Conservation (phyloP, 192 early-diverging fungal genomes). For the Linnemannia elongata region DNA sequence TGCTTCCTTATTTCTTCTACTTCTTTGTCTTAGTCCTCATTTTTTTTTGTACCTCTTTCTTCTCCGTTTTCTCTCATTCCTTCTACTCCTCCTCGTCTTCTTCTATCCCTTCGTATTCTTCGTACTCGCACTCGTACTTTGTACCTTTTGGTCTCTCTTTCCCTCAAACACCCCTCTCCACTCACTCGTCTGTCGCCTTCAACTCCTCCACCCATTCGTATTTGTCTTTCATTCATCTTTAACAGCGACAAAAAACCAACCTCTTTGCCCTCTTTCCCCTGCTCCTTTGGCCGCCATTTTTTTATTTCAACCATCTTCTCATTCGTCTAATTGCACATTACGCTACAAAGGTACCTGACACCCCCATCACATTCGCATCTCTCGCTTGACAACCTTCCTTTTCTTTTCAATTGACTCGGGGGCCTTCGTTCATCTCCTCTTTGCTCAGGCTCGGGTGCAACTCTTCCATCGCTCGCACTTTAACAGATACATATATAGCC, state of each 20-base stretch:
- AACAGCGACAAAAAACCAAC: no score
- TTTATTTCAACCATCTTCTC: neutral
- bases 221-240: neutral
- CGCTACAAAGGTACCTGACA: constrained; percentile 6
- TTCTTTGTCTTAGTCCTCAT: neutral
- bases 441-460: no score
- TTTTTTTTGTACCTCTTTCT: neutral
- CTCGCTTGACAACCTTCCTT: neutral
- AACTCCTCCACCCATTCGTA: neutral
- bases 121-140: neutral
- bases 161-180: neutral
- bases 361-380: neutral
- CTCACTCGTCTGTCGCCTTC: neutral
- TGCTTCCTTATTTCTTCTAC: neutral
- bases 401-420: neutral
- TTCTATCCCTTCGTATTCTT: neutral
- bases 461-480: no score
- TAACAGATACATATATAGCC: no score
- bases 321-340: neutral
- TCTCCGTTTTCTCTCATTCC: neutral
- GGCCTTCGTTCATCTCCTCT: neutral
- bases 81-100: neutral
- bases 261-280: neutral
- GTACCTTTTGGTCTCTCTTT: neutral
- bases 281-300: neutral